phyloP scores from a whole-genome alignment of 106 monocot genomes.

The Hemerocallis citrina region DNA sequence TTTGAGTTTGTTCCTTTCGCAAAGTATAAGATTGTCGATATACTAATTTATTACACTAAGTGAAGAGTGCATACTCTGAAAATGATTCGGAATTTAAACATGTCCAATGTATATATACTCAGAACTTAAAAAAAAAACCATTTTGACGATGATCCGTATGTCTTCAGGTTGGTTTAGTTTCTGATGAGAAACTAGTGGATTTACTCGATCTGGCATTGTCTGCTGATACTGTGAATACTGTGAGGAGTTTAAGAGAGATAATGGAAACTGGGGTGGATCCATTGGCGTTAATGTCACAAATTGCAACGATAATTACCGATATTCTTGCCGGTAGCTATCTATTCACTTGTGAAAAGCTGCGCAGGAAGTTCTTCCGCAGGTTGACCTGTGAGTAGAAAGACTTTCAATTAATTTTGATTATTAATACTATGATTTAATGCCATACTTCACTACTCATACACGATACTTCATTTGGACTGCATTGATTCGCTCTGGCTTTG shows the following conservation, averaged over 20 bases:
- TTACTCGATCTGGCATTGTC: constrained; percentile 89
- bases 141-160: too few relatives aligned
- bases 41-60: too few relatives aligned
- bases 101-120: too few relatives aligned
- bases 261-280: constrained; percentile 88
- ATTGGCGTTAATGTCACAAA: constrained; percentile 82
- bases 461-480: neutral
- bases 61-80: too few relatives aligned
- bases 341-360: constrained; percentile 56
- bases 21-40: too few relatives aligned
- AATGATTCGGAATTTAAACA: too few relatives aligned
- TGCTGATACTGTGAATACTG: constrained; percentile 88
- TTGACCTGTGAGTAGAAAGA: constrained; percentile 44
- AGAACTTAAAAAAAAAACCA: too few relatives aligned
- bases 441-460: neutral
- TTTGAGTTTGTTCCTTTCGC: too few relatives aligned
- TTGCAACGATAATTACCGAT: constrained; percentile 95
- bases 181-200: constrained; percentile 90
- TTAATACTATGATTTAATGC: too few relatives aligned
- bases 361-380: constrained; percentile 58
- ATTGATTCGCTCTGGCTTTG: too few relatives aligned
- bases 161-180: constrained; percentile 77
- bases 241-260: constrained; percentile 78
- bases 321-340: constrained; percentile 86
- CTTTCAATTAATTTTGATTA: too few relatives aligned